Evolutionary conservation across 2,329 filamentous ascomycete genomes (phyloP), one percentile per base, ranked within the genome.

Genomic region (Trichophyton benhamiae): DNA sequence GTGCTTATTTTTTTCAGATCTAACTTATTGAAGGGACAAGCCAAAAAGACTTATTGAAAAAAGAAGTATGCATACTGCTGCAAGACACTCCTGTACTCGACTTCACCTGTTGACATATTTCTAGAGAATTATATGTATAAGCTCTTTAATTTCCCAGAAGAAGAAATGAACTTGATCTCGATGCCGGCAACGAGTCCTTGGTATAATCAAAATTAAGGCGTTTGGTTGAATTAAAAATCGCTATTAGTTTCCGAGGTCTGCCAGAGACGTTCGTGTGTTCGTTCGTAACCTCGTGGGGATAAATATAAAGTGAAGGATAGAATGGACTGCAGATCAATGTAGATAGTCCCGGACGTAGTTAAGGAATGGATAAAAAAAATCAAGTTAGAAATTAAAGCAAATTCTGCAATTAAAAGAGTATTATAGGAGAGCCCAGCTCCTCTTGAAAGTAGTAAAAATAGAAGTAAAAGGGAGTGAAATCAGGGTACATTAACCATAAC

Each of bases 361-460:
- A 58, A 58, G 36, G 55, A 58, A 20, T 58, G 55, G 41, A 58
- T 58, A 30, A 17, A 44, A 30, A 17, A 30, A 44, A 3, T 7
- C 17, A 22, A 30, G 55, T 58, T 17, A 44, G 36, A 42, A 5
- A 58, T 42, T 58, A 58, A 58, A 42, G 30, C 15, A 15, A 8
- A n/a, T 30, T 41, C 13, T 44, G 41, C 17, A 58, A 42, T 42
- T 58, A 58, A 58, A 55, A 53, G 11, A 52, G 25, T 55, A 55
- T 55, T 55, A 55, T 55, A 36, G 55, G 55, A 58, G 55, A 44
- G 42, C 8, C 55, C 55, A 58, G 55, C 55, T 58, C 55, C 55
- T 22, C 6, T 38, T 42, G 15, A 58, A 58, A 58, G 9, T 38
- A 13, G 33, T 38, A 58, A 25, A 58, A 25, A 36, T 44, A 44